Conservation (phyloP, 352 stramenopile genomes). For the Globisporangium paroecandrum region DNA sequence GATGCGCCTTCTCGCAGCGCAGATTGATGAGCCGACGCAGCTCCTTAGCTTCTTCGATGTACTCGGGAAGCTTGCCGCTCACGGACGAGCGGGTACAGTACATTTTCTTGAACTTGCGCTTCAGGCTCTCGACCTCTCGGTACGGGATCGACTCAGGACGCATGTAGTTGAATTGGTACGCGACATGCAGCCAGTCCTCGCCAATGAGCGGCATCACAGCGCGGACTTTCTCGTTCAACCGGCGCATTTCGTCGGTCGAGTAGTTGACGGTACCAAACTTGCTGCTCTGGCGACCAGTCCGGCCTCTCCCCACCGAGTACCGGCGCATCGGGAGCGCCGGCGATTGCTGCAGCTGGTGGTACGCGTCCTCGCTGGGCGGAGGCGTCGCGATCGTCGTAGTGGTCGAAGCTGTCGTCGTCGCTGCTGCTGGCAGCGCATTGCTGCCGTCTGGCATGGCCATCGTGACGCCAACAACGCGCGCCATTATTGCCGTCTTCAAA, state of each 20-base stretch:
- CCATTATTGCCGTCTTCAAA: slow-evolving; percentile 11
- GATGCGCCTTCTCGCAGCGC: slow-evolving; percentile 32
- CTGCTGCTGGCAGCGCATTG: not conserved
- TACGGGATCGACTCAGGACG: slow-evolving; percentile 58
- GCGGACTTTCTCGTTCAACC: slow-evolving; percentile 57
- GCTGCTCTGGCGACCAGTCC: slow-evolving; percentile 38
- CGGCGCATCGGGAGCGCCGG: slow-evolving; percentile 2
- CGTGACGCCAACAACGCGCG: too few species aligned
- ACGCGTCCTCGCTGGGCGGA: not conserved
- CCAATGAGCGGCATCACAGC: slow-evolving; percentile 41
- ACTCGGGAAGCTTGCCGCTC: slow-evolving; percentile 34
- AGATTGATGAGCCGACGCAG: slow-evolving; percentile 47
- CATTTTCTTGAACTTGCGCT: slow-evolving; percentile 76
- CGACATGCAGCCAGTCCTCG: slow-evolving; percentile 65
- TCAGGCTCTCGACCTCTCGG: slow-evolving; percentile 58
- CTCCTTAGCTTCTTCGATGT: slow-evolving; percentile 50
- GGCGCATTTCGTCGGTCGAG: slow-evolving; percentile 64
- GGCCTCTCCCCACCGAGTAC: slow-evolving; percentile 5
- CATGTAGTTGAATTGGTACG: slow-evolving; percentile 66
- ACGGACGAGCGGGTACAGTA: slow-evolving; percentile 37
- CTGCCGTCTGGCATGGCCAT: not conserved
- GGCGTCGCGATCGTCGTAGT: not conserved
- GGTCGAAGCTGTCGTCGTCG: not conserved
- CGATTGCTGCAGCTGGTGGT: slow-evolving; percentile 3
- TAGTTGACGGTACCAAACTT: slow-evolving; percentile 71